A percentile compares a stretch with the other conserved stretches of the same genome.
phyloP scores from a whole-genome alignment of 2,329 filamentous ascomycete genomes.

The Pestalotiopsis sp. region DNA sequence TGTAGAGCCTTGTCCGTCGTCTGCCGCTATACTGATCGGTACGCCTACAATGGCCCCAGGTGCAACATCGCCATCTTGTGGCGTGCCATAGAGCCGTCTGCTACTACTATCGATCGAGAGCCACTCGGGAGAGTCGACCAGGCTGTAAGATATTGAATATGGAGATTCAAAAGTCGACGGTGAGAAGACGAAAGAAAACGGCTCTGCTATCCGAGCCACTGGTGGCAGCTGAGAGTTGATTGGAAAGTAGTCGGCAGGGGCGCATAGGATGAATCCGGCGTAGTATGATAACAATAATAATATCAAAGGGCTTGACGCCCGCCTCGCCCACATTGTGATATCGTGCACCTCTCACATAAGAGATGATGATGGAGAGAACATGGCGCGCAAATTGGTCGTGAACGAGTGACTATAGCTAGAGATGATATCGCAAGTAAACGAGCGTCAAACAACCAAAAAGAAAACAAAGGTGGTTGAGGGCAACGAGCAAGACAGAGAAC shows the following conservation, averaged over 20 bases:
- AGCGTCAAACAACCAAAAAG: background rate
- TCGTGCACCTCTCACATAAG: background rate
- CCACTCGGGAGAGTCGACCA: conserved; percentile 69
- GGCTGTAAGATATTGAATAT: conserved; percentile 62
- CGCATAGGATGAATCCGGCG: conserved; percentile 30
- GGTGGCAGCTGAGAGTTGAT: conserved; percentile 84
- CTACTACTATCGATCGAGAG: conserved; percentile 66
- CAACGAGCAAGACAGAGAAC: background rate
- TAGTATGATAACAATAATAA: conserved; percentile 30
- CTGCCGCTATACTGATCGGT: conserved; percentile 67
- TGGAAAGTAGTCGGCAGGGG: conserved; percentile 61
- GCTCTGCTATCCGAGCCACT: conserved; percentile 67
- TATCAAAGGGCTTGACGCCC: conserved; percentile 27
- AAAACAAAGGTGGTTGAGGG: conserved; percentile 4
- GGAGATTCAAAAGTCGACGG: conserved; percentile 70
- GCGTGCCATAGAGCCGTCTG: conserved; percentile 71
- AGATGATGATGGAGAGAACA: background rate
- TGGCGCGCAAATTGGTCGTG: background rate
- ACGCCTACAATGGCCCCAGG: conserved; percentile 56
- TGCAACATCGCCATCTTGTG: conserved; percentile 50
- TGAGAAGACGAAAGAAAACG: conserved; percentile 73
- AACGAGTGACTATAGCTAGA: conserved; percentile 3
- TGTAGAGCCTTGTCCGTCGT: conserved; percentile 63
- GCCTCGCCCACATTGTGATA: conserved; percentile 7
- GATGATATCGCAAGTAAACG: background rate